Conservation (phyloP, 2,329 filamentous ascomycete genomes). For the Diaporthe sp. region DNA sequence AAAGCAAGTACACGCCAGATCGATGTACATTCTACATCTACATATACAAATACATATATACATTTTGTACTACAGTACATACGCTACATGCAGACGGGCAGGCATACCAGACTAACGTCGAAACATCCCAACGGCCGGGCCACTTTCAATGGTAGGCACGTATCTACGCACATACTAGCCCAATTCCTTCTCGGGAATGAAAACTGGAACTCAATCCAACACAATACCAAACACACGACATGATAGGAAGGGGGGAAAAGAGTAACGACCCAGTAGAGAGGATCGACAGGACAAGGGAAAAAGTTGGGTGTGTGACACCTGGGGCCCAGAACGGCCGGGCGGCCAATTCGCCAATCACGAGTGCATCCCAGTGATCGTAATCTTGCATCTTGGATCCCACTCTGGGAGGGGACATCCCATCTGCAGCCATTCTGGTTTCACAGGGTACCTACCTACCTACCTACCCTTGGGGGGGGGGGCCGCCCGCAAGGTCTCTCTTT, state of each 20-base stretch:
- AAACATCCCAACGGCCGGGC: neutral
- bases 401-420: slow-evolving; percentile 19
- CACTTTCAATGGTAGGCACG: neutral
- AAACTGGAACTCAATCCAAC: neutral
- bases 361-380: slow-evolving; percentile 33
- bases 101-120: neutral
- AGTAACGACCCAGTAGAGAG: neutral
- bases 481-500: neutral
- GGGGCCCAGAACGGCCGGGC: slow-evolving; percentile 27
- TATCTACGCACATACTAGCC: neutral
- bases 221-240: neutral
- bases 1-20: neutral
- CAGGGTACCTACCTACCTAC: neutral
- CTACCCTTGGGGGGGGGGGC: neutral
- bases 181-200: neutral
- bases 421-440: neutral
- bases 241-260: too few species aligned
- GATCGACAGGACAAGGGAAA: neutral
- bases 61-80: neutral
- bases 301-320: slow-evolving; percentile 21
- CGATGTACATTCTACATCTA: neutral
- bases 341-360: slow-evolving; percentile 33
- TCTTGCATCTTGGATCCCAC: slow-evolving; percentile 34
- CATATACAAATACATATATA: too few species aligned
- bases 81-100: neutral